phyloP scores from a whole-genome alignment of 331 rosid species.

The Telfairia occidentalis region DNA sequence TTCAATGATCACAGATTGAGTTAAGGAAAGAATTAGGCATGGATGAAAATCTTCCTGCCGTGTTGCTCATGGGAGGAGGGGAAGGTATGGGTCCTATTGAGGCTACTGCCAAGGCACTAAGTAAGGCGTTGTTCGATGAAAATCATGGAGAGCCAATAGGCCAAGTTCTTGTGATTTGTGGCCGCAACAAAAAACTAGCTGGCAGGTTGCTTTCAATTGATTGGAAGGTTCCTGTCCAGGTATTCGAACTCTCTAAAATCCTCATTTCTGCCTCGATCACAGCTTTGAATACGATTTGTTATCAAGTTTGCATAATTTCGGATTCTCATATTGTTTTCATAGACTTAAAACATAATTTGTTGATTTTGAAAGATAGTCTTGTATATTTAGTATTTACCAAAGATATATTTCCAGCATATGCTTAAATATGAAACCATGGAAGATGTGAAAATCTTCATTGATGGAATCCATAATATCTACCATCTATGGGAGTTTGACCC shows the following conservation, averaged over 20 bases:
- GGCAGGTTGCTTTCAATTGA: slow-evolving; percentile 48
- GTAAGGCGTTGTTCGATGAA: slow-evolving; percentile 51
- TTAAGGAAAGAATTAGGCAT: slow-evolving; percentile 66
- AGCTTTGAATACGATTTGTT: neutral
- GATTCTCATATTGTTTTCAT: neutral
- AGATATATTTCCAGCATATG: neutral
- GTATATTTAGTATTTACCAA: neutral
- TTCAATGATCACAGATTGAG: slow-evolving; percentile 34
- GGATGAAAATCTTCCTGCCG: slow-evolving; percentile 97
- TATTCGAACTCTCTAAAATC: slow-evolving; percentile 17
- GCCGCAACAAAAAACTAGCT: slow-evolving; percentile 80
- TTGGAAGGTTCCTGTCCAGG: slow-evolving; percentile 97
- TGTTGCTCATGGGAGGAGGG: slow-evolving; percentile 94
- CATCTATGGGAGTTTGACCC: neutral
- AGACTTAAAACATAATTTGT: neutral
- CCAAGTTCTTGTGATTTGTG: slow-evolving; percentile 88
- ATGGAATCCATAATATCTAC: neutral
- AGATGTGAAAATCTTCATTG: neutral
- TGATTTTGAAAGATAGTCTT: neutral
- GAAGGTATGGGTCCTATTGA: slow-evolving; percentile 99
- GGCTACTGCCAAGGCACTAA: slow-evolving; percentile 89
- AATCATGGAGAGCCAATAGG: slow-evolving; percentile 57
- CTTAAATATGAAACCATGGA: neutral
- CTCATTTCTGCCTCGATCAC: neutral
- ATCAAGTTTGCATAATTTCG: neutral